Evolutionary conservation across 352 stramenopile genomes (phyloP).

Genomic region (Phytophthora brassicae): DNA sequence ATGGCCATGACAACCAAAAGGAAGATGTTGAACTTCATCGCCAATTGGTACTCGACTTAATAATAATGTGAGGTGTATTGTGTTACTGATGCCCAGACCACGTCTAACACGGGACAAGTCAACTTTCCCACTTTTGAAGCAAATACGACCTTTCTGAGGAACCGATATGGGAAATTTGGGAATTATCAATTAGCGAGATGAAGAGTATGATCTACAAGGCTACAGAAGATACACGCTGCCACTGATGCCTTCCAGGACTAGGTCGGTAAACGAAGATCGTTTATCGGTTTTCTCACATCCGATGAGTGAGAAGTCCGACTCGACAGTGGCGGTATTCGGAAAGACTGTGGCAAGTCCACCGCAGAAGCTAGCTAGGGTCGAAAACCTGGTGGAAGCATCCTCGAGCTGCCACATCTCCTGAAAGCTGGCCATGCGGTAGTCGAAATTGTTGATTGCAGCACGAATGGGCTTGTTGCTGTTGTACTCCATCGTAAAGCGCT

Average conservation of each 20-base stretch:
- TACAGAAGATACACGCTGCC: too few species aligned
- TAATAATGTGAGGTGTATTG: too few species aligned
- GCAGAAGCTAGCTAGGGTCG: constrained; percentile 7
- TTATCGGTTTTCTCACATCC: constrained; percentile 17
- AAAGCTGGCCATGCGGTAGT: neutral
- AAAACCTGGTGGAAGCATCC: neutral
- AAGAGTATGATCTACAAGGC: too few species aligned
- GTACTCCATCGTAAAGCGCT: neutral
- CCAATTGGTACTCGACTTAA: constrained; percentile 8
- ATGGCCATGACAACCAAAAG: constrained; percentile 14
- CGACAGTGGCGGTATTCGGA: constrained; percentile 14
- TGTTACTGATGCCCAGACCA: too few species aligned
- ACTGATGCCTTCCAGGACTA: neutral
- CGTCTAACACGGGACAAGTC: too few species aligned
- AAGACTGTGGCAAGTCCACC: constrained; percentile 9
- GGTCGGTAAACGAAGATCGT: constrained; percentile 1
- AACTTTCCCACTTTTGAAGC: too few species aligned
- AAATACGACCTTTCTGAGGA: too few species aligned
- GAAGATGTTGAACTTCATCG: constrained; percentile 18
- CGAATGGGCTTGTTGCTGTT: neutral
- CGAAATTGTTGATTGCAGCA: neutral
- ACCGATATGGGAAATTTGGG: too few species aligned
- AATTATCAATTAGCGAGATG: too few species aligned
- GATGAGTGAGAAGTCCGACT: too few species aligned
- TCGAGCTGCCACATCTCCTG: neutral